A percentile compares a stretch with the other conserved stretches of the same genome.
Evolutionary conservation across 208 protist genomes (phyloP).

Genomic region (Naegleria fowleri): DNA sequence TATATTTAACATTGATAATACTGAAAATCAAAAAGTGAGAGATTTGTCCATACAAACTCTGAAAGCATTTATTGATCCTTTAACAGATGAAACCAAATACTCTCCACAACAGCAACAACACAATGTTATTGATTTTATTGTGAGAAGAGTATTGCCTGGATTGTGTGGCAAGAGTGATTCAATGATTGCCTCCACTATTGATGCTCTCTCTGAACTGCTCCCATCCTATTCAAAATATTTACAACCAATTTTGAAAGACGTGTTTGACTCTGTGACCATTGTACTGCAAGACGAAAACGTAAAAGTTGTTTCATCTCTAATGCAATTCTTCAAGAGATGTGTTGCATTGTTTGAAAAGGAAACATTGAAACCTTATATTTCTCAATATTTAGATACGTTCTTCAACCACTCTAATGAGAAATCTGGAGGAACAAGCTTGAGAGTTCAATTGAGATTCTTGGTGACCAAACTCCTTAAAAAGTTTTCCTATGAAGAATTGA

Average conservation of each 20-base stretch:
- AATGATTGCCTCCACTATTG: constrained; percentile 17
- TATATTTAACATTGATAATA: not conserved
- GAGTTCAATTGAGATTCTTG: not conserved
- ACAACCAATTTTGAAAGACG: not conserved
- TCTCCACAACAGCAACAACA: not conserved
- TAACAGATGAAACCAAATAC: not conserved
- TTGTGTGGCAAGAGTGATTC: not conserved
- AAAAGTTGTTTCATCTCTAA: not conserved
- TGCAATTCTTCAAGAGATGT: constrained; percentile 2
- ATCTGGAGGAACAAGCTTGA: not conserved
- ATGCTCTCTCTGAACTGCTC: not conserved
- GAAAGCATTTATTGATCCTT: not conserved
- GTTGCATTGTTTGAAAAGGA: not conserved
- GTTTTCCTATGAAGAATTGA: not conserved
- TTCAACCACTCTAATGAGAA: not conserved
- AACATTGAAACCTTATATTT: not conserved
- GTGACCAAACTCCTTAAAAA: not conserved
- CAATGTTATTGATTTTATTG: constrained; percentile 1
- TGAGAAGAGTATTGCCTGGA: not conserved
- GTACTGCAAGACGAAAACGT: not conserved
- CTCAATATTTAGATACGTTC: not conserved
- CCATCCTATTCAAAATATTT: not conserved
- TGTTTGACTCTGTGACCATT: not conserved
- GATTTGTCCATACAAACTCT: not conserved
- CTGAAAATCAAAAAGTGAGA: not conserved